Percentiles rank a stretch among this genome's conserved stretches.
These are phyloP conservation scores for Hanseniaspora valbyensis DNA, from an alignment of 805 yeast species.

Conservation along the genomic window DNA sequence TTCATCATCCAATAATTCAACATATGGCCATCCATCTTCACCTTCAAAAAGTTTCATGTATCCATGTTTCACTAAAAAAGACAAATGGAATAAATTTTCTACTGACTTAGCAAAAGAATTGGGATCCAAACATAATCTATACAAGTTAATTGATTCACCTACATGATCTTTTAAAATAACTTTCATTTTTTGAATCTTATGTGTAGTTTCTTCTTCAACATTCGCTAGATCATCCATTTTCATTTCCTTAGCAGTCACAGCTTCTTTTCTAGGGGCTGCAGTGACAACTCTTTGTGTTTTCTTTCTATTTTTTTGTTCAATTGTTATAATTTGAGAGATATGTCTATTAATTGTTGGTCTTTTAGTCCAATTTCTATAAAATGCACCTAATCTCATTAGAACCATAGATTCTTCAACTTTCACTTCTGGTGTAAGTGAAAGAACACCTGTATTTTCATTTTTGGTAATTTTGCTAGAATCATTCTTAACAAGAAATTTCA, in stretches of 20 bases:
- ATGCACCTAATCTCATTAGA: constrained; percentile 12
- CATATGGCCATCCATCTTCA: constrained; percentile 36
- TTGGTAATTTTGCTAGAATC: background rate
- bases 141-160: constrained; percentile 42
- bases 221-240: constrained; percentile 40
- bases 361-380: constrained; percentile 12
- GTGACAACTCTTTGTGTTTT: constrained; percentile 20
- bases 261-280: constrained; percentile 34
- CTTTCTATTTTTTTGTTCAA: constrained; percentile 20
- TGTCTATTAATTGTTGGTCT: constrained; percentile 5
- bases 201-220: constrained; percentile 52
- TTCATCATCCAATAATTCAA: constrained; percentile 26
- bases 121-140: constrained; percentile 63
- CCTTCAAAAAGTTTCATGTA: constrained; percentile 45
- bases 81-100: constrained; percentile 72
- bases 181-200: constrained; percentile 48
- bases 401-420: background rate
- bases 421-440: background rate
- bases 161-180: constrained; percentile 30
- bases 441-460: constrained; percentile 1
- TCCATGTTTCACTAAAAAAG: constrained; percentile 71
- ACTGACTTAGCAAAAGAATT: constrained; percentile 63
- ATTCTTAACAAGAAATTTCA: background rate
- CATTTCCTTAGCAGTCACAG: constrained; percentile 46
- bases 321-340: constrained; percentile 4